Evolutionary conservation across 371 early-diverging fungal species (phyloP).

Genomic region (Apophysomyces variabilis): DNA sequence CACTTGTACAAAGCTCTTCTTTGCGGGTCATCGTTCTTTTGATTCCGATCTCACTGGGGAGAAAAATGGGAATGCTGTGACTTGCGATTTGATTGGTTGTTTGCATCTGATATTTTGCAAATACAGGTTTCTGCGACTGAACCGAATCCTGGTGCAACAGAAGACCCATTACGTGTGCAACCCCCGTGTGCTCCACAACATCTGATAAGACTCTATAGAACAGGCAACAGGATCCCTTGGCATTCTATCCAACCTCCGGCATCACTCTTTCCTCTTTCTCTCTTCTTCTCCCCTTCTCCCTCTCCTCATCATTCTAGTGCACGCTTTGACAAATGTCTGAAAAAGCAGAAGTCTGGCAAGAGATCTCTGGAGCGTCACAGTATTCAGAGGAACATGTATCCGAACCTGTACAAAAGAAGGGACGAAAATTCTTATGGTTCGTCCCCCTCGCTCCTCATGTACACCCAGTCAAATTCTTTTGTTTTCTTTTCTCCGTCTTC

Average conservation of each 20-base stretch:
- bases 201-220: conserved; percentile 1
- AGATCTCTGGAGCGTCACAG: not conserved
- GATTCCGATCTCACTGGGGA: conserved; percentile 8
- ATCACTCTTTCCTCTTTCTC: no score
- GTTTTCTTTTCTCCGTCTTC: conserved; percentile 41
- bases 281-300: not conserved
- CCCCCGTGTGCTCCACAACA: conserved; percentile 11
- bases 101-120: conserved; percentile 18
- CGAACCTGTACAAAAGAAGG: conserved; percentile 9
- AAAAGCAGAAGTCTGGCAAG: not conserved
- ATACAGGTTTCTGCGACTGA: not conserved
- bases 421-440: conserved; percentile 45
- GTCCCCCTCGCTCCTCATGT: conserved; percentile 37
- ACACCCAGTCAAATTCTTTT: conserved; percentile 41
- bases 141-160: not conserved
- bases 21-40: not conserved
- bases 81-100: conserved; percentile 2
- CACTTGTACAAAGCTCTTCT: not conserved
- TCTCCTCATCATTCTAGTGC: no score
- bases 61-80: conserved; percentile 1
- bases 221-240: not conserved
- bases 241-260: not conserved
- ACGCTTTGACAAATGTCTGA: not conserved
- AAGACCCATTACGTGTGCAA: conserved; percentile 1
- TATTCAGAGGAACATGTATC: not conserved